Percentiles rank a stretch among this genome's conserved stretches.
Evolutionary conservation across 305 asterid genomes (phyloP).

Genomic region (Solanum chacoense): DNA sequence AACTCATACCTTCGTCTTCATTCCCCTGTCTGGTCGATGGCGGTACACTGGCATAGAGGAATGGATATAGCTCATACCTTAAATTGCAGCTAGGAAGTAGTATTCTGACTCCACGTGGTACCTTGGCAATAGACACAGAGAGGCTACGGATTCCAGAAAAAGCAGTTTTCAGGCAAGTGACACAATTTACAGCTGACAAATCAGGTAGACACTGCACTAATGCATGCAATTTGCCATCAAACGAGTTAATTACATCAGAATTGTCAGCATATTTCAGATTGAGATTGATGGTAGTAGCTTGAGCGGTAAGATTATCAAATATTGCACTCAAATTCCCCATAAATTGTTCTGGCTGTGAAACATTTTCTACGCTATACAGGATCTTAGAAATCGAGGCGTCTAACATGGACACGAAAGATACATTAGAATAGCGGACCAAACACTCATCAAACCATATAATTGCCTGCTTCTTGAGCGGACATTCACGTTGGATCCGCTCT

Average conservation of each 20-base stretch:
- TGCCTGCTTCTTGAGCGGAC: not conserved
- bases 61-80: not conserved
- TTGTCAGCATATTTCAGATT: not conserved
- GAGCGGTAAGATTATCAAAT: no score
- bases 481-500: not conserved
- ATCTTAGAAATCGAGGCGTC: rapidly evolving
- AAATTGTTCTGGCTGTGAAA: no score
- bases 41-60: not conserved
- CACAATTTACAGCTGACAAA: not conserved
- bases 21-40: not conserved
- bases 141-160: no score
- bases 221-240: not conserved
- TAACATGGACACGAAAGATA: not conserved
- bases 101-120: not conserved
- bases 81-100: not conserved
- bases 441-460: not conserved
- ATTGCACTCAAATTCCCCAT: no score
- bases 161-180: not conserved
- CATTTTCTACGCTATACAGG: no score
- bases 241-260: not conserved
- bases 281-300: no score
- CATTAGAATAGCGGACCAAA: not conserved
- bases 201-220: not conserved
- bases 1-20: not conserved
- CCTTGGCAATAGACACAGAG: no score